Conservation (phyloP, 495 filamentous ascomycete genomes). For the Podospora australis region DNA sequence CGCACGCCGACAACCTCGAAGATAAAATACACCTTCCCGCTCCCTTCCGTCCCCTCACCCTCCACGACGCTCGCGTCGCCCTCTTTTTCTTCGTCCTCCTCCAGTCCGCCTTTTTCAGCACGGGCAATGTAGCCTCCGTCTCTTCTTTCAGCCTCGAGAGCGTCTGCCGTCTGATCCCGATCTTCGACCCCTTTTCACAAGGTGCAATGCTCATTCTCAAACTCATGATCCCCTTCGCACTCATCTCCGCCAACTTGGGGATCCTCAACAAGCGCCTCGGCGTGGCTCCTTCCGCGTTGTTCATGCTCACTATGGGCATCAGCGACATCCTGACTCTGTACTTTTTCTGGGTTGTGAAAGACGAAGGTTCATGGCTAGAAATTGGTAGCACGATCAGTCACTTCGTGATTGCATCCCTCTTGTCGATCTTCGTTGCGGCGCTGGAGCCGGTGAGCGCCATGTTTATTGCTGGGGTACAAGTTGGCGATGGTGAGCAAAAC, state of each 20-base stretch:
- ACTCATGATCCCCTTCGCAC: slow-evolving; percentile 85
- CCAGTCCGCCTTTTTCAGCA: slow-evolving; percentile 95
- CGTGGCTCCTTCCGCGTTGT: slow-evolving; percentile 75
- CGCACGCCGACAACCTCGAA: too few relatives aligned
- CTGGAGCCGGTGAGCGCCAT: slow-evolving; percentile 81
- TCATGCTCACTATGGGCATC: slow-evolving; percentile 91
- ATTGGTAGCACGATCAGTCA: slow-evolving; percentile 95
- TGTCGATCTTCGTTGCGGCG: slow-evolving; percentile 85
- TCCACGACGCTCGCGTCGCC: slow-evolving; percentile 77
- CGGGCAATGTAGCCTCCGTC: slow-evolving; percentile 91
- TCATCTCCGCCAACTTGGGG: slow-evolving; percentile 89
- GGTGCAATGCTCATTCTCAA: slow-evolving; percentile 83
- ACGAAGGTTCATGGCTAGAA: slow-evolving; percentile 95
- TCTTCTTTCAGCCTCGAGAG: slow-evolving; percentile 92
- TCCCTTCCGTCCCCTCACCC: slow-evolving; percentile 63
- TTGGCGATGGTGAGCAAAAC: slow-evolving; percentile 42
- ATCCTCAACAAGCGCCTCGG: slow-evolving; percentile 83
- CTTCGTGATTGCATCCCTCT: slow-evolving; percentile 81
- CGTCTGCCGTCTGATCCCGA: slow-evolving; percentile 83
- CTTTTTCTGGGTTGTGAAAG: slow-evolving; percentile 95
- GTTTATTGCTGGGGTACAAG: slow-evolving; percentile 76
- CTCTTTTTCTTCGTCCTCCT: slow-evolving; percentile 94
- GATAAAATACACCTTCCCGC: too few relatives aligned
- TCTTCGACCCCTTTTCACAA: slow-evolving; percentile 93
- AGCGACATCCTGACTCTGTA: slow-evolving; percentile 90